phyloP scores from a whole-genome alignment of 768 basidiomycete genomes.

The Pleurotus ostreatus region DNA sequence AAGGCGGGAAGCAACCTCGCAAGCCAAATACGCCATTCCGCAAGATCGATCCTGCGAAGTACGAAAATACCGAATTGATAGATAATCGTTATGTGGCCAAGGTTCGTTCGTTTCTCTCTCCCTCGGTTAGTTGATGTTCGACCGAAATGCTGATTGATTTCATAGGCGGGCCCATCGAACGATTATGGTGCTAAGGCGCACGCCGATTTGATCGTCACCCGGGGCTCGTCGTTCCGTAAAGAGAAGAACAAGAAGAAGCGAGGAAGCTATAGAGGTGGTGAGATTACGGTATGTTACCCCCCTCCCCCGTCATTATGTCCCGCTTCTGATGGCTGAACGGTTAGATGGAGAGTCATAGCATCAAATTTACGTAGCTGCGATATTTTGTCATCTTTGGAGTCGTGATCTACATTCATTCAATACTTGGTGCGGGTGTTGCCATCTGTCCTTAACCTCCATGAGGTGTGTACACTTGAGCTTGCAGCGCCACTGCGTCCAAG shows the following conservation, averaged over 20 bases:
- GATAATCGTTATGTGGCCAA: constrained; percentile 82
- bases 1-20: constrained; percentile 28
- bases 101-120: constrained; percentile 37
- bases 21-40: constrained; percentile 70
- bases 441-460: no score
- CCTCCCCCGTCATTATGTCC: neutral
- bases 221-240: constrained; percentile 94
- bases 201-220: constrained; percentile 86
- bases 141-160: neutral
- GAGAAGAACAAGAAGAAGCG: constrained; percentile 99
- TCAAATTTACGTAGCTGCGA: constrained; percentile 61
- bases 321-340: constrained; percentile 2
- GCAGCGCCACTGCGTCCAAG: no score
- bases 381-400: neutral
- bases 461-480: no score
- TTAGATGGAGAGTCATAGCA: constrained; percentile 80
- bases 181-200: constrained; percentile 90
- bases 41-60: constrained; percentile 65
- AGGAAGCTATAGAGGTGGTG: constrained; percentile 90
- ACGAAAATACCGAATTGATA: constrained; percentile 32
- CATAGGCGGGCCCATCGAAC: constrained; percentile 55
- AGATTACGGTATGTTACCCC: constrained; percentile 75
- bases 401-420: neutral
- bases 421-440: no score
- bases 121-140: neutral